A percentile compares a stretch with the other conserved stretches of the same genome.
phyloP scores from a whole-genome alignment of 208 protist genomes.

The Hexamita inflata region DNA sequence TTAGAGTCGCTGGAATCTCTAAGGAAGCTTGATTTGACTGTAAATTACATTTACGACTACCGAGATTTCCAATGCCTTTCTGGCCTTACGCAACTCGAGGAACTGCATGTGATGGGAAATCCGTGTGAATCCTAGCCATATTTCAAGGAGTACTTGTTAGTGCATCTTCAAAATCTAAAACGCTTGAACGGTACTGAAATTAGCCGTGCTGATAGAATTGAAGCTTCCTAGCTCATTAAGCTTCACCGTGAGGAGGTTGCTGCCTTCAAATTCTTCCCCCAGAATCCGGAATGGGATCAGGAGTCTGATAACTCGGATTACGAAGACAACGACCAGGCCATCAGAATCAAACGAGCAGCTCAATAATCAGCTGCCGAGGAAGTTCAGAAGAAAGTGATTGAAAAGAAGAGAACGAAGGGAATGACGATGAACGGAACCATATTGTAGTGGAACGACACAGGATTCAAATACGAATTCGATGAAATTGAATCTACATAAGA shows the following conservation, averaged over 20 bases:
- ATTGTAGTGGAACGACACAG: conserved; percentile 1
- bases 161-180: not conserved
- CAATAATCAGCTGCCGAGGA: not conserved
- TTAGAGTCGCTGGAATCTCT: conserved; percentile 73
- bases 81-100: not conserved
- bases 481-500: not conserved
- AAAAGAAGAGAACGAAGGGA: not conserved
- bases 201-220: not conserved
- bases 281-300: not conserved
- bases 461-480: not conserved
- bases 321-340: not conserved
- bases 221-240: too few species aligned
- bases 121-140: not conserved
- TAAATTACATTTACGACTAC: conserved; percentile 74
- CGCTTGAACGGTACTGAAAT: not conserved
- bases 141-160: not conserved
- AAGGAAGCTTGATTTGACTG: conserved; percentile 78
- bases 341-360: conserved; percentile 1
- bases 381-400: not conserved
- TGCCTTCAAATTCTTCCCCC: not conserved
- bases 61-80: not conserved
- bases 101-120: conserved; percentile 21
- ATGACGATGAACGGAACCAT: not conserved
- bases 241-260: not conserved
- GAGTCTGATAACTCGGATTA: conserved; percentile 14